Base-by-base conservation (phyloP, 2,329 filamentous ascomycete species). In the Epichloe brachyelytri region DNA sequence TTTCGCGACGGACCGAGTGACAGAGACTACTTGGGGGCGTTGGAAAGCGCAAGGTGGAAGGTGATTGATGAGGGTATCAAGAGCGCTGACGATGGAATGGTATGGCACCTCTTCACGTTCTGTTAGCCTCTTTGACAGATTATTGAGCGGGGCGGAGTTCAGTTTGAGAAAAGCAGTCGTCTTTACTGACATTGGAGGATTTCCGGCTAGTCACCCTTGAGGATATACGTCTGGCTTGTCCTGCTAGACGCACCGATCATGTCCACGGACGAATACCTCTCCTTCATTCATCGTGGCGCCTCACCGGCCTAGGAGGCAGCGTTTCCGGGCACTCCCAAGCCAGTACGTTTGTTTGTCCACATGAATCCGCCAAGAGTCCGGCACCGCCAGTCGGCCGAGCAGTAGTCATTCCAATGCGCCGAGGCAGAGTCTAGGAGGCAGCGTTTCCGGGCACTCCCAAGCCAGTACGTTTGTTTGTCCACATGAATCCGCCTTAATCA, bases 161-260 rank as follows among this genome's bases (percentile, higher is more conserved):
- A 34, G 12, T 30, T 45, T 6, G n/a, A 34, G 15, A 14, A 44
- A 12, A n/a, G 8, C 10, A 19, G 46, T 15, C 4, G 37, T n/a
- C 37, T 30, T 39, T 44, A 15, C 47, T 49, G 30, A 49, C 39
- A 15, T 20, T 33, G 5, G 20, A 38, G 10, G 17, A 12, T 12
- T 22, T 3, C n/a, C 14, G 14, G 15, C 37, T 47, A 95, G 91
- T 98, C 93, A 19, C 85, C 89, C 44, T 74, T 93, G 55, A 85
- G 93, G 61, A 94, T 97, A 65, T 97, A 98, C 67, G 81, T 95
- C 57, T 98, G 93, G 93, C 79, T 97, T 40, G 87, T 95, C 58
- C 80, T 98, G 12, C 84, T 98, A 59, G 87, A 95, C 63, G 84
- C 90, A 34, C 83, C 88, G 6, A 82, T 95, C 43, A 74, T 96